Percentiles rank a stretch among this genome's conserved stretches.
These are phyloP conservation scores for Penicillium sclerotiorum DNA, from an alignment of 2,329 filamentous ascomycete species.

Conservation along the genomic window DNA sequence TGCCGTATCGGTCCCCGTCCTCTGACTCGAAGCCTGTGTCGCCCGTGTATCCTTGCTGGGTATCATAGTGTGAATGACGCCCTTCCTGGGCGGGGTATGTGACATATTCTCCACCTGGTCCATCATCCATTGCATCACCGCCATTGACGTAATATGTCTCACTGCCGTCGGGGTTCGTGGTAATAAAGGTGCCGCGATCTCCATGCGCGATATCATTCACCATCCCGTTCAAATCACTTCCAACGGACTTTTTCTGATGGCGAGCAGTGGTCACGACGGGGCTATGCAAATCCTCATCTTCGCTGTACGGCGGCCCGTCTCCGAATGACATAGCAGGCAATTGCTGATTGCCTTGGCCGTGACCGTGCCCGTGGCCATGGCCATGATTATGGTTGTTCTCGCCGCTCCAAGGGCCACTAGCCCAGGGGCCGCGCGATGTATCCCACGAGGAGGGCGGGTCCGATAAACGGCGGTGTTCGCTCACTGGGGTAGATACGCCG, in stretches of 20 bases:
- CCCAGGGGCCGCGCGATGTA: constrained; percentile 61
- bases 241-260: constrained; percentile 76
- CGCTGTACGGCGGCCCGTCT: constrained; percentile 89
- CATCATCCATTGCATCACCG: constrained; percentile 63
- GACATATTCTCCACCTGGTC: constrained; percentile 77
- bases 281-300: constrained; percentile 92
- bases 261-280: constrained; percentile 80
- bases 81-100: constrained; percentile 72
- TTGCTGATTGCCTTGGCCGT: constrained; percentile 58
- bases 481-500: constrained; percentile 79
- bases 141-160: constrained; percentile 74
- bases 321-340: constrained; percentile 81
- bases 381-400: constrained; percentile 49
- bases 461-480: constrained; percentile 78
- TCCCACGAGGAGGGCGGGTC: constrained; percentile 77
- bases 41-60: constrained; percentile 38
- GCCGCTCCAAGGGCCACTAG: constrained; percentile 50
- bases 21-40: constrained; percentile 43
- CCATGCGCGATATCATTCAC: constrained; percentile 33
- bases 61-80: constrained; percentile 56
- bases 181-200: constrained; percentile 68
- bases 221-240: constrained; percentile 43
- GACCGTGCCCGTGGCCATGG: constrained; percentile 36
- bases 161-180: constrained; percentile 69
- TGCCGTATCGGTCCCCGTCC: constrained; percentile 71